Base-by-base conservation (phyloP, 2,329 filamentous ascomycete species). In the Botrytis squamosa region DNA sequence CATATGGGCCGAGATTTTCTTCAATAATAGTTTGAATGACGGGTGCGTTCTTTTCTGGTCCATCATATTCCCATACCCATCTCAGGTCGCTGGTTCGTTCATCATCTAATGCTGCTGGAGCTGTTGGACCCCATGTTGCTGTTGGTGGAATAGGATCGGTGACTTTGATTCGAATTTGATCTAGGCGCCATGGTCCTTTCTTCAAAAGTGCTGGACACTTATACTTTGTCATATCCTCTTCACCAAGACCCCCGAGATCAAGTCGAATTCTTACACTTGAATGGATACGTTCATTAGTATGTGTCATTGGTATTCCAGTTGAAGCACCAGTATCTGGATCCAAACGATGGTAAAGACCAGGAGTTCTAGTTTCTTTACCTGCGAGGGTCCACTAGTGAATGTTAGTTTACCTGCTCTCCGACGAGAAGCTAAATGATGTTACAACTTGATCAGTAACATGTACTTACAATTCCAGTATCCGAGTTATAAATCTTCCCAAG, bases 61-160 rank as follows among this genome's bases (percentile, higher is more conserved):
- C 87, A 25, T 80, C 78, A 65, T 87, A 89, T 77, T 87, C 84
- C 87, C 87, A 89, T 2, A 86, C 81, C 87, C 87, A 89, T 55
- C 85, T 82, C 42, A 81, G 77, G 12, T 79, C 76, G 80, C 75
- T 81, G 79, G 82, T 82, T 42, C 33, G 38, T 59, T 71, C 72
- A 42, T 83, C 12, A 75, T 72, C 9, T 62, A 49, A 57, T 59
- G 74, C 62, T 7, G 81, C 78, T 68, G 83, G 79, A 1, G 74
- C 70, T 40, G 55, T 73, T 36, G 77, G 72, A 36, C 77, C 76
- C 78, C 79, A 80, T 44, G 69, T 75, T 10, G 77, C 76, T 74
- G 78, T 74, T 46, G 86, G 83, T 49, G 81, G 80, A 5, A 84
- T 83, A 46, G 79, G 79, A 74, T 81, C 80, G 7, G 75, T 71